Conservation (phyloP, 2,329 filamentous ascomycete genomes). For the Trematosphaeria pertusa region DNA sequence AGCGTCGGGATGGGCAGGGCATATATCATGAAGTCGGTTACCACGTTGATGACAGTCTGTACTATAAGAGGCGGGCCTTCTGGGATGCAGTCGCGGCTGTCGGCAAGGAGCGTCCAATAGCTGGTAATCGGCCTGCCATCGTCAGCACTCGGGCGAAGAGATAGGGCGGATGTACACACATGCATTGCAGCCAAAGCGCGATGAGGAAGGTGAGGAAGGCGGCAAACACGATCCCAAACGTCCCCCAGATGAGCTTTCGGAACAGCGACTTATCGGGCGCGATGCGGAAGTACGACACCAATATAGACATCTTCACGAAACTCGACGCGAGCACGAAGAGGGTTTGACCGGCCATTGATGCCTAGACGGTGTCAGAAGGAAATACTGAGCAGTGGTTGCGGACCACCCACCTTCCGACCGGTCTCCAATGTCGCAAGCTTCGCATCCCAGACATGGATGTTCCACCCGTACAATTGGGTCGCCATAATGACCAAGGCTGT, state of each 20-base stretch:
- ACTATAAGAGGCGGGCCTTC: slow-evolving; percentile 54
- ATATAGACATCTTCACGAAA: slow-evolving; percentile 48
- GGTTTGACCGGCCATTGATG: slow-evolving; percentile 47
- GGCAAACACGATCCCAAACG: slow-evolving; percentile 42
- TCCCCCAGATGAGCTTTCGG: slow-evolving; percentile 46
- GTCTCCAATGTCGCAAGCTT: slow-evolving; percentile 35
- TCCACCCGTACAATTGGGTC: slow-evolving; percentile 48
- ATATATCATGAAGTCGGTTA: slow-evolving; percentile 56
- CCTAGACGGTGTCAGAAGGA: slow-evolving; percentile 34
- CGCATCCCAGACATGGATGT: slow-evolving; percentile 48
- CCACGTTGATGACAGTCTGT: slow-evolving; percentile 52
- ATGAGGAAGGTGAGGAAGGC: slow-evolving; percentile 46
- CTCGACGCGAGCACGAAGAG: slow-evolving; percentile 48
- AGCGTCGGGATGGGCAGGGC: slow-evolving; percentile 56
- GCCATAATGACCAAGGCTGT: slow-evolving; percentile 45
- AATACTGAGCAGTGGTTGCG: slow-evolving; percentile 22
- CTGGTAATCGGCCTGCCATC: slow-evolving; percentile 51
- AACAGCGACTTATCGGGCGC: slow-evolving; percentile 49
- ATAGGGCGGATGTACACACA: too few species aligned
- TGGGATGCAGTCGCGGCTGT: slow-evolving; percentile 50
- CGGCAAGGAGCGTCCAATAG: slow-evolving; percentile 53
- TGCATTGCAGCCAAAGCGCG: slow-evolving; percentile 48
- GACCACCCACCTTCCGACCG: slow-evolving; percentile 41
- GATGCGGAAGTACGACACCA: slow-evolving; percentile 49
- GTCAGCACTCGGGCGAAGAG: slow-evolving; percentile 28